These are phyloP conservation scores for Neoascochyta sp. DNA, from an alignment of 2,329 filamentous ascomycete species.

Conservation along the genomic window DNA sequence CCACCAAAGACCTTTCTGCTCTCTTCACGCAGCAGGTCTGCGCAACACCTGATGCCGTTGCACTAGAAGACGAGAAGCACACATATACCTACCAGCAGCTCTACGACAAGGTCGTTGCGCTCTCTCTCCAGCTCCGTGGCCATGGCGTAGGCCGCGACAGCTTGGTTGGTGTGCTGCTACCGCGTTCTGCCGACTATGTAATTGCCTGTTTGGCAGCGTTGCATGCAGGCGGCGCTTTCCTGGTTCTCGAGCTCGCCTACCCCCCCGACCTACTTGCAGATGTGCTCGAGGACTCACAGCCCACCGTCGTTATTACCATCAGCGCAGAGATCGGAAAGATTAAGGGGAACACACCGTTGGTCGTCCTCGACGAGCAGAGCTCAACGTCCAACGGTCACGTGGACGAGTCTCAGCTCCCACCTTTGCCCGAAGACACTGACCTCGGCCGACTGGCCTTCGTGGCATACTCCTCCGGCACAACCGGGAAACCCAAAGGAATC, in stretches of 20 bases:
- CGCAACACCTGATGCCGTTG: conserved; percentile 64
- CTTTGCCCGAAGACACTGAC: conserved; percentile 61
- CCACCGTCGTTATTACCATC: conserved; percentile 67
- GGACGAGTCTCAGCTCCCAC: conserved; percentile 46
- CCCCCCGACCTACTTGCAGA: conserved; percentile 69
- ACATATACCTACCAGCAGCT: conserved; percentile 71
- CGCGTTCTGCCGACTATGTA: conserved; percentile 73
- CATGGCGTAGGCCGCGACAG: conserved; percentile 69
- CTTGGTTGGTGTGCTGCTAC: conserved; percentile 71
- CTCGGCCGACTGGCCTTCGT: conserved; percentile 73
- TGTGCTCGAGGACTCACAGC: conserved; percentile 71
- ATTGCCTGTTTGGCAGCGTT: conserved; percentile 75
- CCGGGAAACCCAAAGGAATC: conserved; percentile 76
- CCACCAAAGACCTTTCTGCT: conserved; percentile 66
- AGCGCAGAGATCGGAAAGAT: conserved; percentile 62
- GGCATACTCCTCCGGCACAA: conserved; percentile 76
- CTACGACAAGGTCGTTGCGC: conserved; percentile 61
- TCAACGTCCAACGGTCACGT: conserved; percentile 20
- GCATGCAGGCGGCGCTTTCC: conserved; percentile 72
- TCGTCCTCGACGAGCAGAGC: conserved; percentile 57
- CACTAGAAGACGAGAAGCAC: conserved; percentile 65
- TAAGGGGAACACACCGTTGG: conserved; percentile 59
- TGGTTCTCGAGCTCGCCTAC: conserved; percentile 77
- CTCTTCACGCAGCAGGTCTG: conserved; percentile 68
- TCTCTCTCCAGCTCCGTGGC: conserved; percentile 61